phyloP scores from a whole-genome alignment of 2,329 filamentous ascomycete species.

The Fusarium praegraminearum region DNA sequence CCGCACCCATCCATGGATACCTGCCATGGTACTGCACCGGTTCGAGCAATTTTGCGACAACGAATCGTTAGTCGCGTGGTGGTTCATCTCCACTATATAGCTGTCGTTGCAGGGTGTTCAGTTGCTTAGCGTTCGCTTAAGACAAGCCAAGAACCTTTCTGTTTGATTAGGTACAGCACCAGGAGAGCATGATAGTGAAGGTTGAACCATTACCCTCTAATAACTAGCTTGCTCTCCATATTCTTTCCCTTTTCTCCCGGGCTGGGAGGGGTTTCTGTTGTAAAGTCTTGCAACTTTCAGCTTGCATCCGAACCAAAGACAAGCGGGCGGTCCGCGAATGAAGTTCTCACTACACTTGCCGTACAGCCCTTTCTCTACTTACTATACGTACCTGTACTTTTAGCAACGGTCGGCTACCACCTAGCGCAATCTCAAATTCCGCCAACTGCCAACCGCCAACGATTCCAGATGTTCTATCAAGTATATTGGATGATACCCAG shows the following conservation, averaged over 20 bases:
- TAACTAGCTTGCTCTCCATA: not conserved
- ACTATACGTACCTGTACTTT: constrained; percentile 1
- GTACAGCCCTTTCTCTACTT: not conserved
- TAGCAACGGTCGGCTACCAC: constrained; percentile 31
- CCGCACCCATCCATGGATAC: not conserved
- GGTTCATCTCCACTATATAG: constrained; percentile 41
- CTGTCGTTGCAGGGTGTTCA: constrained; percentile 44
- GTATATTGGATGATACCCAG: constrained; percentile 15
- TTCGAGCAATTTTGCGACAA: constrained; percentile 7
- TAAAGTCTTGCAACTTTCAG: constrained; percentile 6
- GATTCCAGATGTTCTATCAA: constrained; percentile 20
- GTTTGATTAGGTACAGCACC: constrained; percentile 27
- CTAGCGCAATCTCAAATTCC: constrained; percentile 38
- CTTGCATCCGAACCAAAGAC: constrained; percentile 16
- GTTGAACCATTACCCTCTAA: not conserved
- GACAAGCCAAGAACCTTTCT: constrained; percentile 19
- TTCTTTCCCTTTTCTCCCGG: not conserved
- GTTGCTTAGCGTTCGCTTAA: constrained; percentile 39
- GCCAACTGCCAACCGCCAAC: constrained; percentile 13
- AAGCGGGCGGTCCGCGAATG: constrained; percentile 14
- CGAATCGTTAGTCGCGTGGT: constrained; percentile 8
- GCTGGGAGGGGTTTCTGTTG: constrained; percentile 2
- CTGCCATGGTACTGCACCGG: not conserved
- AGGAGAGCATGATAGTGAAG: constrained; percentile 15
- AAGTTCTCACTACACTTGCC: constrained; percentile 22